Evolutionary conservation across 805 yeast species (phyloP), one percentile per base, ranked within the genome.

Genomic region (Brettanomyces sp.): DNA sequence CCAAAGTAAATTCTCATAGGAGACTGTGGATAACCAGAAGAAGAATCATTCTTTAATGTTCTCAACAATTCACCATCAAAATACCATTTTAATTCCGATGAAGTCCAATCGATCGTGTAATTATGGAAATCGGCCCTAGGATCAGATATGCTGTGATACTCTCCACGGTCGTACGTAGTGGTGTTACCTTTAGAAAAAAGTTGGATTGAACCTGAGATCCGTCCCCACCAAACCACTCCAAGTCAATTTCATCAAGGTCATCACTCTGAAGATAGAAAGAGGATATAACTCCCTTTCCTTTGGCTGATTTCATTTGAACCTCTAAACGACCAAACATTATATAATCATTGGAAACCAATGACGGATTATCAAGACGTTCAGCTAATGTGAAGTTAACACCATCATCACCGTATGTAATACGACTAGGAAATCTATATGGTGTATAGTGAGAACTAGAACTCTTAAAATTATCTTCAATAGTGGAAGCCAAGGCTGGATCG

Each of bases 251-350:
- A 64, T 90, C 97, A 52, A 82, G 69, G 56, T 84, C 95, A 61
- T 90, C 96, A 55, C 75, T 68, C 59, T 87, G 95, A 45, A 89
- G 70, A 52, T 82, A 86, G 53, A 89, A 78, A 2, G 93, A 81
- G 0, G 96, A 83, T 12, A 88, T 78, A 37, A 90, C 73, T 50
- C 96, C 96, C 18, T 63, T 64, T 24, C 96, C 96, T 13, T 74
- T 67, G 4, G 95, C 90, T 14, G 90, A 85, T 60, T 81, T 73
- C 49, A 85, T 61, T 1, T 69, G 70, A 5, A 79, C 88, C 61
- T 85, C 95, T 30, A 88, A 77, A 52, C 79, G 79, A 48, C 97
- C 97, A 63, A 81, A 90, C 93, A 89, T 85, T 55, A 90, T 77
- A 66, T 87, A 87, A 62, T 84, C 87, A 51, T 82, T 74, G 4